These are phyloP conservation scores for Heliamphora exappendiculata DNA, from an alignment of 148 eudicot species.

Conservation along the genomic window DNA sequence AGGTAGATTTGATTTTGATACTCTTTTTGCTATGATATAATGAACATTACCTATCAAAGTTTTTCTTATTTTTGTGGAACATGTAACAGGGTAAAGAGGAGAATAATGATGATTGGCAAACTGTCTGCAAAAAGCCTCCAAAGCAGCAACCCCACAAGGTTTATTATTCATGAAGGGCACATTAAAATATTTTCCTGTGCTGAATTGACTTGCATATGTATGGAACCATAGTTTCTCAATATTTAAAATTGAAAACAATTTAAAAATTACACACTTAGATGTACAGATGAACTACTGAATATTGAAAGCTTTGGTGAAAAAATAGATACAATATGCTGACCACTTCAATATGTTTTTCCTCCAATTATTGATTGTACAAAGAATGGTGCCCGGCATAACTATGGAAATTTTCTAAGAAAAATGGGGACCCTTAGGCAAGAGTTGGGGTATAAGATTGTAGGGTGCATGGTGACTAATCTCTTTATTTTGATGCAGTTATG, in stretches of 20 bases:
- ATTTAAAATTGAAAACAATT: not conserved
- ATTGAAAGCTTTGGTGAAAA: not conserved
- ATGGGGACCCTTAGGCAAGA: not conserved
- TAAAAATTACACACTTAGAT: not conserved
- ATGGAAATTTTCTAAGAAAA: not conserved
- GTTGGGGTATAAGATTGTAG: not conserved
- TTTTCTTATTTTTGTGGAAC: slow-evolving; percentile 5
- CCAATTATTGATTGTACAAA: not conserved
- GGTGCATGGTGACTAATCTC: not conserved
- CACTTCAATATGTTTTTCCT: not conserved
- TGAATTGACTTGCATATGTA: not conserved
- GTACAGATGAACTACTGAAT: not conserved
- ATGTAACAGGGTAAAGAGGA: slow-evolving; percentile 38
- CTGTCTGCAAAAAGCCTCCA: slow-evolving; percentile 56
- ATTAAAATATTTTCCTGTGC: not conserved
- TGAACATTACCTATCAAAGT: not conserved
- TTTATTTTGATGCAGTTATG: not conserved
- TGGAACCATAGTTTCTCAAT: not conserved
- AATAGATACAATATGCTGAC: not conserved
- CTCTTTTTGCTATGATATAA: not conserved
- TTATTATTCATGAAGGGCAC: not conserved
- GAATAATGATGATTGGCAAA: slow-evolving; percentile 64
- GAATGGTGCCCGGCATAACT: not conserved
- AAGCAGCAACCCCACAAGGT: slow-evolving; percentile 58
- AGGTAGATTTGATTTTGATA: slow-evolving; percentile 18